phyloP scores from a whole-genome alignment of 2,329 filamentous ascomycete genomes.

The Aspergillus pseudotamarii region DNA sequence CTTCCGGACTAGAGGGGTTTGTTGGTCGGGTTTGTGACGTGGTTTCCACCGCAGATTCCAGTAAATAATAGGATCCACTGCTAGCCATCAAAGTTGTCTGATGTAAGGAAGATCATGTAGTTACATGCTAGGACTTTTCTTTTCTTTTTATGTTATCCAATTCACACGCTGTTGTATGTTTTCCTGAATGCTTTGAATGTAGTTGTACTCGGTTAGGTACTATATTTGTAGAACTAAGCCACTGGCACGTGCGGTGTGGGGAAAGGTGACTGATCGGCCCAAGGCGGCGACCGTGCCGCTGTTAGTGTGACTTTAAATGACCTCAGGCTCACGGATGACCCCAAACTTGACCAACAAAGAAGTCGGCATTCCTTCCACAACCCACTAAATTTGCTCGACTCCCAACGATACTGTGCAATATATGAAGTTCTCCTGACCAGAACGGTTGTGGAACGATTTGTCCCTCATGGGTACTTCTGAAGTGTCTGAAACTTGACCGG shows the following conservation, averaged over 20 bases:
- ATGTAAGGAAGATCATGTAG: neutral
- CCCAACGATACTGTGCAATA: neutral
- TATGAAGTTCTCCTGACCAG: neutral
- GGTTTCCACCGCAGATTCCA: slow-evolving; percentile 47
- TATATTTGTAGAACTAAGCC: neutral
- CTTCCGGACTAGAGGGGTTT: slow-evolving; percentile 62
- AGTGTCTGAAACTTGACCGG: neutral
- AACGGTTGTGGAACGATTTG: neutral
- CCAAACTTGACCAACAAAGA: neutral
- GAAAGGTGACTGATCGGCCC: slow-evolving; percentile 6
- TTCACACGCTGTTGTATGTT: neutral
- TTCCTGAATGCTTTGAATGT: neutral
- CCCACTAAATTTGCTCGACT: neutral
- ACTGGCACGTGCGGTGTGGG: slow-evolving; percentile 14
- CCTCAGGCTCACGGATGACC: neutral
- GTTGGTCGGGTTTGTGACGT: slow-evolving; percentile 53
- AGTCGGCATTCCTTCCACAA: neutral
- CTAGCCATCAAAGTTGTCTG: slow-evolving; percentile 37
- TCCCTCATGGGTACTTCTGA: neutral
- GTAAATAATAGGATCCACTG: slow-evolving; percentile 3
- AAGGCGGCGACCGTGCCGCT: slow-evolving; percentile 6
- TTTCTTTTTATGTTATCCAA: neutral
- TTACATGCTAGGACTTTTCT: neutral
- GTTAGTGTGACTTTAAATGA: neutral
- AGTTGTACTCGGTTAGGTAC: neutral